A percentile compares a stretch with the other conserved stretches of the same genome.
Evolutionary conservation across 1,139 yeast species (phyloP).

Genomic region (Debaryomycetaceae sp.): DNA sequence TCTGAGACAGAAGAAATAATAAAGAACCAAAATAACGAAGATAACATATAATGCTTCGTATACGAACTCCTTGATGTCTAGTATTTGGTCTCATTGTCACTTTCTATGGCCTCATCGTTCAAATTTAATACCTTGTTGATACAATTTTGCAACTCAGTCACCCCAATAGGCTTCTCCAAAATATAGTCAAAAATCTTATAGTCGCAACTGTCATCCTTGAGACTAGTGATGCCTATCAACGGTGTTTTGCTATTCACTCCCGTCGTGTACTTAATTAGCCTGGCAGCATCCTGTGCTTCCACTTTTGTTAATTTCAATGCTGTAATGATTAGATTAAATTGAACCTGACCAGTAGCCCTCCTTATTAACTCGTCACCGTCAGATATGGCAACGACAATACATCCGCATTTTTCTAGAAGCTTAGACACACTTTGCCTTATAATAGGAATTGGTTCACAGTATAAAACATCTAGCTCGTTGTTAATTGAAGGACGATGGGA

Average conservation of each 20-base stretch:
- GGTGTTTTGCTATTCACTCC: constrained; percentile 77
- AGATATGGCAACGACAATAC: constrained; percentile 74
- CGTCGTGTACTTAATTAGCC: constrained; percentile 71
- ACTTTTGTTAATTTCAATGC: constrained; percentile 68
- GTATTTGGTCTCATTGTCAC: constrained; percentile 14
- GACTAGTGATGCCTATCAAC: constrained; percentile 72
- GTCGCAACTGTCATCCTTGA: constrained; percentile 60
- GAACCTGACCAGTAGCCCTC: constrained; percentile 77
- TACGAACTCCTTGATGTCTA: background rate
- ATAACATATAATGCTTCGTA: background rate
- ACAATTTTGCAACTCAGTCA: constrained; percentile 21
- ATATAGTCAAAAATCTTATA: constrained; percentile 65
- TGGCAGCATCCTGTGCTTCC: constrained; percentile 72
- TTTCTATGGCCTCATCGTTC: constrained; percentile 29
- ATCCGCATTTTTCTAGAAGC: constrained; percentile 67
- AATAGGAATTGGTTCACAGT: constrained; percentile 87
- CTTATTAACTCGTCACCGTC: constrained; percentile 83
- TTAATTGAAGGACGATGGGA: constrained; percentile 6
- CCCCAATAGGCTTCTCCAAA: constrained; percentile 70
- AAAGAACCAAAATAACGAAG: background rate
- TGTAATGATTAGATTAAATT: constrained; percentile 79
- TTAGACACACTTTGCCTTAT: constrained; percentile 67
- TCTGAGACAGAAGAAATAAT: constrained; percentile 18
- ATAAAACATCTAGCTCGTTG: constrained; percentile 57
- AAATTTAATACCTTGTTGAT: constrained; percentile 12